phyloP scores from a whole-genome alignment of 208 protist species.

The Leishmania guyanensis region DNA sequence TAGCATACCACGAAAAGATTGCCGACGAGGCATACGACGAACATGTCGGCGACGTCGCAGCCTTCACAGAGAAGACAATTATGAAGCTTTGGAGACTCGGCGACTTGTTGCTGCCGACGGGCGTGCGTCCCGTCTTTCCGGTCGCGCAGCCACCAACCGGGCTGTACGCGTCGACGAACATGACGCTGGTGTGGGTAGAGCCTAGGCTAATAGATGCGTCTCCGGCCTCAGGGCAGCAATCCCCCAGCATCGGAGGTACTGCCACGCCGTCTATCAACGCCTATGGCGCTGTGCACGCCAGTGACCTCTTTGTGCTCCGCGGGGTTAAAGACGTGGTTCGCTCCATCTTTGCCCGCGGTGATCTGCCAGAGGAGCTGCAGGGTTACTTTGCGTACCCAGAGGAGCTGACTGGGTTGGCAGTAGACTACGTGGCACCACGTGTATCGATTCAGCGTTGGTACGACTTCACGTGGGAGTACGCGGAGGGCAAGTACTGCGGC shows the following conservation, averaged over 20 bases:
- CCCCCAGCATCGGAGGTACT: neutral
- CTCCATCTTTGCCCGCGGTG: constrained; percentile 74
- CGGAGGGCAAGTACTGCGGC: constrained; percentile 58
- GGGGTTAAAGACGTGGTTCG: constrained; percentile 75
- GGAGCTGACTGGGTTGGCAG: constrained; percentile 64
- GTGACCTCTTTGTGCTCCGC: constrained; percentile 44
- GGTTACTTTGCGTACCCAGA: constrained; percentile 84
- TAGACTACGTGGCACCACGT: constrained; percentile 58
- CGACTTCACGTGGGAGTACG: constrained; percentile 88
- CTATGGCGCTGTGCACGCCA: neutral
- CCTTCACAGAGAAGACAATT: constrained; percentile 70
- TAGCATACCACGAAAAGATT: constrained; percentile 80
- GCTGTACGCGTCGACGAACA: constrained; percentile 64
- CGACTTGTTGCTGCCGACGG: constrained; percentile 73
- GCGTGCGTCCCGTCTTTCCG: constrained; percentile 64
- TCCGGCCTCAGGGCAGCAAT: neutral
- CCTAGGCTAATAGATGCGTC: neutral
- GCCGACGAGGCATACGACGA: constrained; percentile 66
- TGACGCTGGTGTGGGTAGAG: constrained; percentile 81
- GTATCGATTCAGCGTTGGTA: constrained; percentile 73
- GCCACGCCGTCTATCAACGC: neutral
- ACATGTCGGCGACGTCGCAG: constrained; percentile 48
- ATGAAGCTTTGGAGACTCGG: constrained; percentile 73
- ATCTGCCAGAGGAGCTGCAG: constrained; percentile 75
- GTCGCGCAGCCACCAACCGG: constrained; percentile 43